Percentiles rank a stretch among this genome's conserved stretches.
Evolutionary conservation across 2,329 filamentous ascomycete genomes (phyloP).

Genomic region (Colletotrichum orbiculare): DNA sequence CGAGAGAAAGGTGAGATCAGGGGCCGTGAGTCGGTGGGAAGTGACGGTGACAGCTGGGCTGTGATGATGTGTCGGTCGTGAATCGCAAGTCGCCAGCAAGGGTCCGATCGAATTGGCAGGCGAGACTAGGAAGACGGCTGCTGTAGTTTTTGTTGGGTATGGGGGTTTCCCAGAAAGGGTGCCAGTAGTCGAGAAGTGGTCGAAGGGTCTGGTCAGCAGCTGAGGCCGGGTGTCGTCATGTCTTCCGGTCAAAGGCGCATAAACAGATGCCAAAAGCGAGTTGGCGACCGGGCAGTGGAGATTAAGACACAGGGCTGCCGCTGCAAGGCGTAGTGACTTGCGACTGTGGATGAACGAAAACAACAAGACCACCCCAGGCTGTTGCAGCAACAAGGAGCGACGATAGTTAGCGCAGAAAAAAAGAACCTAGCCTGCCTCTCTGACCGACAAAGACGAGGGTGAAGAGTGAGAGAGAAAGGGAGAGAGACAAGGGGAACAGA

Average conservation of each 20-base stretch:
- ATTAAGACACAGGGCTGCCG: constrained; percentile 12
- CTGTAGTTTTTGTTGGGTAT: neutral
- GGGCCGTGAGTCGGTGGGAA: neutral
- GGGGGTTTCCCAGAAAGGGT: constrained; percentile 13
- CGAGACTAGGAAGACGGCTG: constrained; percentile 20
- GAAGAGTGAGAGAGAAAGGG: too few relatives aligned
- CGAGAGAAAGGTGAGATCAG: neutral
- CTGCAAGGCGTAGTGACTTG: constrained; percentile 7
- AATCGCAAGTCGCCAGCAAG: constrained; percentile 15
- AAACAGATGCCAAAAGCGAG: constrained; percentile 18
- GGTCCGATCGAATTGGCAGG: neutral
- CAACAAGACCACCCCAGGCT: constrained; percentile 1
- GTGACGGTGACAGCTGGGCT: constrained; percentile 14
- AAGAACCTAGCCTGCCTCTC: too few relatives aligned
- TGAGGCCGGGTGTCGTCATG: constrained; percentile 34
- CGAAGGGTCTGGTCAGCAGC: constrained; percentile 23
- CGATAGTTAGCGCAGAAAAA: too few relatives aligned
- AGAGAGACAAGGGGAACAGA: too few relatives aligned
- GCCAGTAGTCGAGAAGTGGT: constrained; percentile 2
- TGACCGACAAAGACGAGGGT: too few relatives aligned
- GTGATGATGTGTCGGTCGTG: neutral
- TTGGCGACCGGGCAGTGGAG: constrained; percentile 11
- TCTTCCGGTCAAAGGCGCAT: constrained; percentile 26
- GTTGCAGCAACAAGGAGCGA: constrained; percentile 2
- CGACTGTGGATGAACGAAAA: constrained; percentile 1